phyloP scores from a whole-genome alignment of 108 stramenopile genomes.

The Parietichytrium sp. region DNA sequence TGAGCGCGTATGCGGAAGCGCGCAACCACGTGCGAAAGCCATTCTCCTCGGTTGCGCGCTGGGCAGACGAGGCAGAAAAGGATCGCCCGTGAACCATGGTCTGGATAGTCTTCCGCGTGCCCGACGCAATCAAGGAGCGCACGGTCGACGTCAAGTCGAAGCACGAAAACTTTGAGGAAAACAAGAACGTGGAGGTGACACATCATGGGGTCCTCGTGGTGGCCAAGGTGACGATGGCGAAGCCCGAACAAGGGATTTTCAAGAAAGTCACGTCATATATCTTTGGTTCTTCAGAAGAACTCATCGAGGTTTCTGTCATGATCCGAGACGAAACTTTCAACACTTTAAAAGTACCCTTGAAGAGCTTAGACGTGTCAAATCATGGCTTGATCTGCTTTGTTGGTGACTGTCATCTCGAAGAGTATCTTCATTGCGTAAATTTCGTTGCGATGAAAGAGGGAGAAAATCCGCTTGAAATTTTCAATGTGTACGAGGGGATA shows the following conservation, averaged over 20 bases:
- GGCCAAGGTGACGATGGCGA: neutral
- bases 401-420: neutral
- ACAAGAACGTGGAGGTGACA: neutral
- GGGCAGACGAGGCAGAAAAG: neutral
- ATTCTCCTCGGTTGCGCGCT: neutral
- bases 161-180: neutral
- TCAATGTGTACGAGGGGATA: neutral
- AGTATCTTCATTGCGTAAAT: neutral
- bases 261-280: neutral
- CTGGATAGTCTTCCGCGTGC: neutral
- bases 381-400: conserved; percentile 23
- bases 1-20: too few relatives aligned
- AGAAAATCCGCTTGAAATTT: neutral
- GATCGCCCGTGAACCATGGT: neutral
- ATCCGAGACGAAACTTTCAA: neutral
- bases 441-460: conserved; percentile 5
- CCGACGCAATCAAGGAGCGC: neutral
- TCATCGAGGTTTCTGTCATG: neutral
- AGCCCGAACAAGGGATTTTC: neutral
- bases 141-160: neutral
- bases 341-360: neutral
- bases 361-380: neutral
- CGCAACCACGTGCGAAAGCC: too few relatives aligned
- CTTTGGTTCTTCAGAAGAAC: neutral
- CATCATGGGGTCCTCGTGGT: neutral